These are phyloP conservation scores for Arctium minus DNA, from an alignment of 129 eudicot species.

Conservation along the genomic window DNA sequence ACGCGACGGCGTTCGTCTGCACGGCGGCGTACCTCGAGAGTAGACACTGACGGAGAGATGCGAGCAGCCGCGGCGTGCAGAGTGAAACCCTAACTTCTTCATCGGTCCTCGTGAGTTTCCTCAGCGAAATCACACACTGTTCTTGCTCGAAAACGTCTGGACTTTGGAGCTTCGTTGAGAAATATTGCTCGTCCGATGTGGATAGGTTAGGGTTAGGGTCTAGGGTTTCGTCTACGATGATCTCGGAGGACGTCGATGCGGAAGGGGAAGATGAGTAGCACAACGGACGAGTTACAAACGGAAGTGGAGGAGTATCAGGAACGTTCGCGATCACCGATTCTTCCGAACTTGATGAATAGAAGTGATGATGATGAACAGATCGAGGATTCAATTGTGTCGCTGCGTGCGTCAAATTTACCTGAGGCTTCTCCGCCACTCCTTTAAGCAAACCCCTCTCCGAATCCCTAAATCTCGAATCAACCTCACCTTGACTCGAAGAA, in stretches of 20 bases:
- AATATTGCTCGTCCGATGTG: constrained; percentile 43
- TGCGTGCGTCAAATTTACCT: constrained; percentile 46
- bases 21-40: constrained; percentile 51
- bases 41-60: constrained; percentile 43
- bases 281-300: constrained; percentile 65
- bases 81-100: constrained; percentile 60
- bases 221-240: constrained; percentile 22
- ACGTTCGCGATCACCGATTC: constrained; percentile 82
- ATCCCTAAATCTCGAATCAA: constrained; percentile 30
- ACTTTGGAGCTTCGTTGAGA: constrained; percentile 43
- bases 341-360: constrained; percentile 68
- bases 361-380: constrained; percentile 20
- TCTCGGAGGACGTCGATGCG: constrained; percentile 60
- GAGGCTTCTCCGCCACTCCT: constrained; percentile 53
- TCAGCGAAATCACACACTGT: constrained; percentile 46
- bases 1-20: constrained; percentile 74
- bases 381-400: constrained; percentile 58
- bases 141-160: constrained; percentile 72
- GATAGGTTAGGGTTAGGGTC: constrained; percentile 18
- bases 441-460: constrained; percentile 65
- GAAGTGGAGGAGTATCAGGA: constrained; percentile 56
- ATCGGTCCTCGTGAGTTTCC: constrained; percentile 58
- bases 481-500: constrained; percentile 1
- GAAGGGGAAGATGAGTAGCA: constrained; percentile 65
- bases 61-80: constrained; percentile 55